Evolutionary conservation across 441 rosid species (phyloP), one percentile per base, ranked within the genome.

Genomic region (Cnidoscolus chayamansa): DNA sequence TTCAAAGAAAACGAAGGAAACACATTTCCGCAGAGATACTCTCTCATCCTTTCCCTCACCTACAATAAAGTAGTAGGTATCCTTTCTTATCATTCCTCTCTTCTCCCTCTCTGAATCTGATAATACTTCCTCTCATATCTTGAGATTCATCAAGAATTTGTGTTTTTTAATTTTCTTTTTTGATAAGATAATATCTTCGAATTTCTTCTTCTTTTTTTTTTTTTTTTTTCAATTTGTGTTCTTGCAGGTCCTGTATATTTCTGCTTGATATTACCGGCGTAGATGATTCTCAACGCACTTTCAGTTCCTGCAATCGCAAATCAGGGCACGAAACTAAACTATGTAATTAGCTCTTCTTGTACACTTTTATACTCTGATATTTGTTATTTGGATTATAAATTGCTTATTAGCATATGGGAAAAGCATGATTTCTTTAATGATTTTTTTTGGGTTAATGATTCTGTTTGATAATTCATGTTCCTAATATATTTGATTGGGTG

Each of bases 241-340:
- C 25, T 11, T 17, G 63, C 58, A 48, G 70, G 49, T 65, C 35
- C 17, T 31, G 61, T 70, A 0, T 15, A 4, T 30, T 45, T 30
- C 25, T 20, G 67, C 61, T 62, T 17, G 10, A n/a, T 20, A 37
- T 35, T 72, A 19, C 75, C 32, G 54, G 37, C 15, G 25, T 53
- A 63, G 73, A 81, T 80, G 85, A 43, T 64, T 50, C 73, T 73
- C 49, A 19, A 6, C 74, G 68, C 64, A 47, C 61, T 68, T 68
- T 71, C 84, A 72, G 68, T 76, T 73, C 65, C 47, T 63, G 68
- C 73, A 13, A n/a, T 73, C 69, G 45, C 75, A 71, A 63, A 75
- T 68, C 63, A 35, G 30, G 66, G 9, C 57, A 47, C 65, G 16
- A 25, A 30, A 11, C 35, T 71, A 65, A 71, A 43, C 68, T 60